These are phyloP conservation scores for Marasmius sp. DNA, from an alignment of 1,284 basidiomycete genomes.

Conservation along the genomic window DNA sequence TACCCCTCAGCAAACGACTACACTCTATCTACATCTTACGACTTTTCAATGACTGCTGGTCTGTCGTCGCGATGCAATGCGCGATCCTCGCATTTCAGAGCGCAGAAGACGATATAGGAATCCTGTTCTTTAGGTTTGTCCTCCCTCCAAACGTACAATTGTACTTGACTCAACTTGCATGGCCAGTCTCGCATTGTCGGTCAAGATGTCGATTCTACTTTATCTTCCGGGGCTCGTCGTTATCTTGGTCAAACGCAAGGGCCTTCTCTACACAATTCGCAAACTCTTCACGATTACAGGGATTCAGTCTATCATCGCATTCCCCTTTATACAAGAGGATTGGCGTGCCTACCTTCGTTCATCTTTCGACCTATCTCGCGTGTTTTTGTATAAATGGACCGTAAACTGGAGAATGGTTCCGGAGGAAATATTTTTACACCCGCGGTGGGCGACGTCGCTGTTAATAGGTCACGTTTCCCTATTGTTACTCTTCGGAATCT, in stretches of 20 bases:
- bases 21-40: slow-evolving; percentile 93
- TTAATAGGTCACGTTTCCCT: slow-evolving; percentile 65
- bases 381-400: slow-evolving; percentile 96
- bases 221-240: slow-evolving; percentile 89
- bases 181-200: slow-evolving; percentile 77
- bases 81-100: slow-evolving; percentile 61
- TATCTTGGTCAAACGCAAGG: slow-evolving; percentile 73
- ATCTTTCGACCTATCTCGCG: slow-evolving; percentile 87
- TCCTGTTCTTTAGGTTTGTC: slow-evolving; percentile 69
- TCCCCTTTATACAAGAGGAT: slow-evolving; percentile 71
- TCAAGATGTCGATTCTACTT: slow-evolving; percentile 97
- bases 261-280: slow-evolving; percentile 56
- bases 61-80: slow-evolving; percentile 62
- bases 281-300: slow-evolving; percentile 53
- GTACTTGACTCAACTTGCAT: slow-evolving; percentile 1
- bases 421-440: slow-evolving; percentile 74
- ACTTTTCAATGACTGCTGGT: slow-evolving; percentile 95
- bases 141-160: slow-evolving; percentile 21
- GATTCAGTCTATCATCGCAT: slow-evolving; percentile 66
- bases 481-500: slow-evolving; percentile 68
- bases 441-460: slow-evolving; percentile 61
- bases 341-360: slow-evolving; percentile 66
- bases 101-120: slow-evolving; percentile 62
- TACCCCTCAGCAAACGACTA: slow-evolving; percentile 88
- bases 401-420: slow-evolving; percentile 94